Conservation (phyloP, 306 rosid species). For the Datisca glomerata region DNA sequence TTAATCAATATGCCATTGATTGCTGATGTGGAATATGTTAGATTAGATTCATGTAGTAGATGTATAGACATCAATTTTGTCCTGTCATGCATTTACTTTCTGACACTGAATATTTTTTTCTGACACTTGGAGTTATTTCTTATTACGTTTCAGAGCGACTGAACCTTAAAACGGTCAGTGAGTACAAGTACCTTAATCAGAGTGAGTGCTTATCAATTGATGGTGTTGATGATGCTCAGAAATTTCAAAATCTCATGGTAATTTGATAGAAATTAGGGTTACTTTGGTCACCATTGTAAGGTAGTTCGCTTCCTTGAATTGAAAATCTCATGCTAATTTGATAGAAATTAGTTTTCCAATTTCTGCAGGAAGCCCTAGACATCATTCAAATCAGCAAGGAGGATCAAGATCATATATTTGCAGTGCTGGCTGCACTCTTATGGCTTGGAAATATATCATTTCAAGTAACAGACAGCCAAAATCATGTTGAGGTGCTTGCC, state of each 20-base stretch:
- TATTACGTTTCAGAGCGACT: slow-evolving; percentile 59
- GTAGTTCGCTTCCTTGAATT: slow-evolving; percentile 6
- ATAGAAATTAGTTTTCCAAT: no score
- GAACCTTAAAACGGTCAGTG: slow-evolving; percentile 54
- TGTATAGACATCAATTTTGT: no score
- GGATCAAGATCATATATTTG: slow-evolving; percentile 61
- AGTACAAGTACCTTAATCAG: slow-evolving; percentile 80
- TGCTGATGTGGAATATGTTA: no score
- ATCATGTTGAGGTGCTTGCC: slow-evolving; percentile 57
- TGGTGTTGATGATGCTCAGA: slow-evolving; percentile 34
- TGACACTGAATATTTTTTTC: no score
- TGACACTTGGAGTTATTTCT: no score
- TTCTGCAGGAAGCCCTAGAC: slow-evolving; percentile 60
- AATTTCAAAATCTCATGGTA: slow-evolving; percentile 60
- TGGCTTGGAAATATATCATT: slow-evolving; percentile 98
- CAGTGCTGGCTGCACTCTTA: slow-evolving; percentile 58
- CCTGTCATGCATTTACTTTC: no score
- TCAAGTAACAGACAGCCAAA: slow-evolving; percentile 41
- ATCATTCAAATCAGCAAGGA: slow-evolving; percentile 44
- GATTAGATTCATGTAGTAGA: no score
- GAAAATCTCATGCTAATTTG: slow-evolving; percentile 7
- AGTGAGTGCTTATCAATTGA: slow-evolving; percentile 69
- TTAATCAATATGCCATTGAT: no score
- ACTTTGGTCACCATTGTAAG: slow-evolving; percentile 9
- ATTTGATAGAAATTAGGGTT: slow-evolving; percentile 12